Evolutionary conservation across 805 yeast species (phyloP).

Genomic region (Priceomyces carsonii): DNA sequence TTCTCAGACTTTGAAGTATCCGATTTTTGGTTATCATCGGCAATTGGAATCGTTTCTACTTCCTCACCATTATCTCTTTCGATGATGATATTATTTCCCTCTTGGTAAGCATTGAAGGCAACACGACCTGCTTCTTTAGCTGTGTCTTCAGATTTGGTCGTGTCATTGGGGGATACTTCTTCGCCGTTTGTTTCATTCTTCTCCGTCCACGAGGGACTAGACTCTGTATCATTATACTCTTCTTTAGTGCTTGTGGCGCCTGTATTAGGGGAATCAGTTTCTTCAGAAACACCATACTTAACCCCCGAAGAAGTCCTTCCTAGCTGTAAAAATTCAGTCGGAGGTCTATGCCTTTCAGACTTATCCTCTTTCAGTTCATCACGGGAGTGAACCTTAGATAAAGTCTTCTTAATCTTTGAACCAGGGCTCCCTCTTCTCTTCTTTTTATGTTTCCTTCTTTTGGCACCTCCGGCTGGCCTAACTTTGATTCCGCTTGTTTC

Average conservation of each 20-base stretch:
- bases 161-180: background rate
- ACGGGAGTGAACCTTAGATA: conserved; percentile 22
- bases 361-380: conserved; percentile 17
- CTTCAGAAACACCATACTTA: conserved; percentile 7
- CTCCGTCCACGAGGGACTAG: conserved; percentile 5
- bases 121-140: conserved; percentile 11
- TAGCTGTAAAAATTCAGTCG: conserved; percentile 40
- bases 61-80: conserved; percentile 88
- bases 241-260: conserved; percentile 7
- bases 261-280: conserved; percentile 7
- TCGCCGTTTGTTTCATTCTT: conserved; percentile 4
- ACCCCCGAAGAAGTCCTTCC: conserved; percentile 29
- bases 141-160: background rate
- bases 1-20: conserved; percentile 1
- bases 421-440: conserved; percentile 32
- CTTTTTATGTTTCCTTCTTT: conserved; percentile 44
- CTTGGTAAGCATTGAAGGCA: conserved; percentile 50
- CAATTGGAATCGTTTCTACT: conserved; percentile 51
- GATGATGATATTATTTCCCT: conserved; percentile 67
- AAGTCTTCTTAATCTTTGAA: conserved; percentile 33
- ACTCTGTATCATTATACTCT: conserved; percentile 8
- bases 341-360: conserved; percentile 36
- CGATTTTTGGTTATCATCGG: conserved; percentile 15
- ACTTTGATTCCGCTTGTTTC: conserved; percentile 67
- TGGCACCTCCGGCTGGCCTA: conserved; percentile 76